Conservation (phyloP, 2,329 filamentous ascomycete genomes). For the Plenodomus tracheiphilus region DNA sequence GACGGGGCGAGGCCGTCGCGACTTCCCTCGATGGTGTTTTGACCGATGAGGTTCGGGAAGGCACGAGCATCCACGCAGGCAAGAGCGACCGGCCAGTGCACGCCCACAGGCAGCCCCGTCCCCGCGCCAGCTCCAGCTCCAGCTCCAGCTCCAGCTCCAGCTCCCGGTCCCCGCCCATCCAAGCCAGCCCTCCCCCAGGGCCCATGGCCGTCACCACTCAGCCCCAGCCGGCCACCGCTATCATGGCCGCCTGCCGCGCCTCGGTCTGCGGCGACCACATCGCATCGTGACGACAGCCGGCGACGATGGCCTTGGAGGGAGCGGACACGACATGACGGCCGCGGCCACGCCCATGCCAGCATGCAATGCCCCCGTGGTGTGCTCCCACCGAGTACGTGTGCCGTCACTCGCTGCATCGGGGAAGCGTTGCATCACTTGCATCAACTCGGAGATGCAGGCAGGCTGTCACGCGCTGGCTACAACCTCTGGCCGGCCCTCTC, state of each 20-base stretch:
- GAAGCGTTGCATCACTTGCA: slow-evolving; percentile 32
- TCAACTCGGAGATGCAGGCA: slow-evolving; percentile 28
- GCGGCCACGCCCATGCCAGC: slow-evolving; percentile 12
- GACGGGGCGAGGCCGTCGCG: slow-evolving; percentile 14
- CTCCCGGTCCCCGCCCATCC: slow-evolving; percentile 2
- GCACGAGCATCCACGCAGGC: slow-evolving; percentile 15
- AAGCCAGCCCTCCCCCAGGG: not conserved
- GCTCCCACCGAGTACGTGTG: not conserved
- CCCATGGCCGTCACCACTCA: slow-evolving; percentile 7
- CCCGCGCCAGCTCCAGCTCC: not conserved
- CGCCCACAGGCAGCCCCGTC: slow-evolving; percentile 9
- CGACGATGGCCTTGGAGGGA: too few species aligned
- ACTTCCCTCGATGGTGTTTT: slow-evolving; percentile 15
- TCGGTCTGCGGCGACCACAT: slow-evolving; percentile 1
- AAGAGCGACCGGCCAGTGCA: slow-evolving; percentile 21
- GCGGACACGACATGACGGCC: too few species aligned
- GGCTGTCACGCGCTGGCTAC: slow-evolving; percentile 39
- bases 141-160: too few species aligned
- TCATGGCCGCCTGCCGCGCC: not conserved
- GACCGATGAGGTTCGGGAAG: slow-evolving; percentile 21
- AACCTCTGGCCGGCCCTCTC: slow-evolving; percentile 26
- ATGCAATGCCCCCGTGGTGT: not conserved
- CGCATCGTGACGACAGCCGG: not conserved
- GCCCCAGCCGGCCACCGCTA: slow-evolving; percentile 3
- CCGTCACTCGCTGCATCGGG: slow-evolving; percentile 15